Percentiles rank a stretch among this genome's conserved stretches.
phyloP scores from a whole-genome alignment of 1,284 basidiomycete genomes.

The Fistulina hepatica region DNA sequence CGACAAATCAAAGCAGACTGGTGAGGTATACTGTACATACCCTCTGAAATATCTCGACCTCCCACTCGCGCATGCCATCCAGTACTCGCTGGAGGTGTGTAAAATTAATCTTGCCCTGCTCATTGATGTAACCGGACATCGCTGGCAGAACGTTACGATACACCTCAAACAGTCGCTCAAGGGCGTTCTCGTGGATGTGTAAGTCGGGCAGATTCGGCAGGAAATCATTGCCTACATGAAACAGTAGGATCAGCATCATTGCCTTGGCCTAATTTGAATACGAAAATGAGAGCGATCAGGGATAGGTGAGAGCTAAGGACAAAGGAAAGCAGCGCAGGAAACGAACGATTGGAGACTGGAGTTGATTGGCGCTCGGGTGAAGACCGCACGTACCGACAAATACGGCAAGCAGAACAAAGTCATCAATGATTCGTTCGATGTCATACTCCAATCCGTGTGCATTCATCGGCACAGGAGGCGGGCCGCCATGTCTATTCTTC shows the following conservation, averaged over 20 bases:
- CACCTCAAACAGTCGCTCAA: slow-evolving; percentile 87
- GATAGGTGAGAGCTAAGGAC: too few relatives aligned
- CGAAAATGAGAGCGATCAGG: too few relatives aligned
- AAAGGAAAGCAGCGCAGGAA: too few relatives aligned
- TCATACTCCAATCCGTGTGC: slow-evolving; percentile 48
- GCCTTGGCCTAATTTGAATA: too few relatives aligned
- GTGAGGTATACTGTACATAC: too few relatives aligned
- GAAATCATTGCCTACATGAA: slow-evolving; percentile 99
- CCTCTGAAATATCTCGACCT: slow-evolving; percentile 85
- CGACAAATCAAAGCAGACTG: too few relatives aligned
- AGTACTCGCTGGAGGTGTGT: slow-evolving; percentile 79
- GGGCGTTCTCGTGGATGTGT: slow-evolving; percentile 95
- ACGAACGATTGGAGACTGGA: too few relatives aligned
- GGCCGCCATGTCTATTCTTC: too few relatives aligned
- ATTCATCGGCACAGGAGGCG: too few relatives aligned
- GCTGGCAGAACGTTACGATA: slow-evolving; percentile 87
- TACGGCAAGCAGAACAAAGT: slow-evolving; percentile 93
- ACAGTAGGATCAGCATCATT: too few relatives aligned
- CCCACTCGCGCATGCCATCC: slow-evolving; percentile 81
- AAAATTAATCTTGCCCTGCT: slow-evolving; percentile 76
- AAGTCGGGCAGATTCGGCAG: slow-evolving; percentile 92
- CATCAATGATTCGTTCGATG: slow-evolving; percentile 92
- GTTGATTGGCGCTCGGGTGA: too few relatives aligned
- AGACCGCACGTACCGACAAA: too few relatives aligned
- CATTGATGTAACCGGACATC: slow-evolving; percentile 91